Base-by-base conservation (phyloP, 1,284 basidiomycete genomes). In the Schizophyllum amplum region DNA sequence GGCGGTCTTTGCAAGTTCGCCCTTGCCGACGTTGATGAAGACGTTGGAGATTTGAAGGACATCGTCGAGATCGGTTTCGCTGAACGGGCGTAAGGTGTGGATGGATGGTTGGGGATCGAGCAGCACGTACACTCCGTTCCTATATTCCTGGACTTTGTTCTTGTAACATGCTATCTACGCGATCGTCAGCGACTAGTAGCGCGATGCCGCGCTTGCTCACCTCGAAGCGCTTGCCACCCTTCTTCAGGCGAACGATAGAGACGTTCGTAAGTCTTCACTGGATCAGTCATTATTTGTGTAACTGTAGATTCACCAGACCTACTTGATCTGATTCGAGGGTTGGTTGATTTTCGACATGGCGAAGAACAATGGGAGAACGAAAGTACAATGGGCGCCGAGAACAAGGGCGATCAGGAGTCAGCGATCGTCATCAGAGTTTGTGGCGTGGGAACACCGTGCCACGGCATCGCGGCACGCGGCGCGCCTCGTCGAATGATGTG, bases 121-220 rank as follows among this genome's bases (percentile, higher is more conserved):
- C 52, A 24, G 46, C 47, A 76, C 85, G 68, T 69, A 91, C 87
- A 96, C 90, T 60, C 94, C 94, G 55, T 84, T 92, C 57, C 96
- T 78, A 85, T 90, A 99, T 72, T 98, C 95, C 64, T 94, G 90
- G 21, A 98, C 96, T 75, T 98, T 98, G 76, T 99, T 99, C 79
- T 98, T 98, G 77, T 98, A 98, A 72, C 95, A 98, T 52, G 96
- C 96, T 64, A 99, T 91, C 92, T 94, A n/a, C n/a, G 55, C 17
- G 47, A 33, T 23, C n/a, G 24, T 4, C 42, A 55, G 6, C 24
- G 13, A 51, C 21, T 4, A 20, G 20, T 21, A 20, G 24, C 49
- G n/a, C 51, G 5, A 22, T 13, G 24, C 23, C 47, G 27, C 52
- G 23, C 21, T 47, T 49, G 58, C 62, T 51, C 47, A 92, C 92